Base-by-base conservation (phyloP, 768 basidiomycete genomes). In the Daedaleopsis sinensis region DNA sequence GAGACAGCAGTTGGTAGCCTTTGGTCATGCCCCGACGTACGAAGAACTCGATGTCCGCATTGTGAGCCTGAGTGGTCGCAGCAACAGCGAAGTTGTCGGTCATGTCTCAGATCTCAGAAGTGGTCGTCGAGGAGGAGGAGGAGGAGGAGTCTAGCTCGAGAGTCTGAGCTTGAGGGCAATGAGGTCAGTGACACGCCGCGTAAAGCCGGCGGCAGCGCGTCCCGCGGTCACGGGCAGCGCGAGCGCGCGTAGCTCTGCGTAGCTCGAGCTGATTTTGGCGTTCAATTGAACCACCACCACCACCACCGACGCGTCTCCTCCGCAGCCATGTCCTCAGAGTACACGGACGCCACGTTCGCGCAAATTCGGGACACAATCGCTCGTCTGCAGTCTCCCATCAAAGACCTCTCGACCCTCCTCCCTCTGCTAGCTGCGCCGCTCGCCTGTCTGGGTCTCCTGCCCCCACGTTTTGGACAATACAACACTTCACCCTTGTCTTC, bases 1-100 rank as follows among this genome's bases (percentile, higher is more conserved):
- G 66, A 7, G 91, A 91, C 57, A 82, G 77, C 44, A 85, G 62
- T 67, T 90, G 87, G 70, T 90, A 92, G 32, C 89, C 89, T 67
- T 84, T 81, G 35, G 75, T 81, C 82, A 86, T 84, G 46, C 85
- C 79, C 58, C 85, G 80, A 48, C 88, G 84, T 46, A 89, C 82
- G 36, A 91, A 82, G 69, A 82, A 85, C 63, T 87, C 81, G n/a
- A 80, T 82, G 65, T 91, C 89, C 19, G 81, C 84, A 46, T 78
- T 73, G 65, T 81, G 82, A 3, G 77, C 76, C 37, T 66, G 59
- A 3, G 70, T 55, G 1, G 66, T 62, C 0, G 66, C 68, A n/a
- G 67, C 61, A 12, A 67, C 51, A 16, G 67, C 58, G 51, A 68
- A 62, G 53, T 60, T 62, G 65, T 72, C 69, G 36, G 67, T 38